Base-by-base conservation (phyloP, 208 protist species). In the Leishmania tarentolae region DNA sequence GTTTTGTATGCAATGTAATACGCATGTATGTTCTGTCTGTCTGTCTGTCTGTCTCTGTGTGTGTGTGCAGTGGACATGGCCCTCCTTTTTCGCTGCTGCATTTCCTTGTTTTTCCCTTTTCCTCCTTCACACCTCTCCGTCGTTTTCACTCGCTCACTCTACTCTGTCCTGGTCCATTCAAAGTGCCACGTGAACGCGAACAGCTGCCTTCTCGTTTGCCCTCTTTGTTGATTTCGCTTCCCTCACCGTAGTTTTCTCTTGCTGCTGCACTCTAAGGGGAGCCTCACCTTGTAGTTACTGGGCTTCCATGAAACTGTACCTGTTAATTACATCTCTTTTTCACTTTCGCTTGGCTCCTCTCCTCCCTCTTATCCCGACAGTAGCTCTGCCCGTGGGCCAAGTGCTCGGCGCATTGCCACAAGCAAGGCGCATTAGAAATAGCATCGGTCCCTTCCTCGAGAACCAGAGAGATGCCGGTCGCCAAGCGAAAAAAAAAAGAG, bases 151-250 rank as follows among this genome's bases (percentile, higher is more conserved):
- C 57, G 31, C 57, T 6, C 61, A 42, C 61, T 17, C 61, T 17
- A 8, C 61, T 31, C 79, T 75, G n/a, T 61, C 52, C 74, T 9
- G 24, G 31, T 15, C 63, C 53, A 47, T 78, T 65, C 52, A n/a
- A 24, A 44, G 42, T 46, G 28, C n/a, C 37, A 6, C 31, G 47
- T 74, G 24, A 68, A 68, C 9, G 15, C 31, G 31, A 42, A 40
- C 31, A 68, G 31, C 11, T 31, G 28, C 74, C 69, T n/a, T 35
- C 61, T 68, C 57, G 57, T 31, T 31, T 63, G 28, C 8, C 24
- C 57, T 63, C 57, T 63, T 63, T 21, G 50, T 21, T 17, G 24
- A 24, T 42, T 40, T 68, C 3, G 15, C 9, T 17, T 40, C 31
- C 61, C 35, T 75, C 63, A 9, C 61, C 21, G 3, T 68, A 2